A percentile compares a stretch with the other conserved stretches of the same genome.
phyloP scores from a whole-genome alignment of 2,329 filamentous ascomycete species.

The Sordariomycetes sp. region DNA sequence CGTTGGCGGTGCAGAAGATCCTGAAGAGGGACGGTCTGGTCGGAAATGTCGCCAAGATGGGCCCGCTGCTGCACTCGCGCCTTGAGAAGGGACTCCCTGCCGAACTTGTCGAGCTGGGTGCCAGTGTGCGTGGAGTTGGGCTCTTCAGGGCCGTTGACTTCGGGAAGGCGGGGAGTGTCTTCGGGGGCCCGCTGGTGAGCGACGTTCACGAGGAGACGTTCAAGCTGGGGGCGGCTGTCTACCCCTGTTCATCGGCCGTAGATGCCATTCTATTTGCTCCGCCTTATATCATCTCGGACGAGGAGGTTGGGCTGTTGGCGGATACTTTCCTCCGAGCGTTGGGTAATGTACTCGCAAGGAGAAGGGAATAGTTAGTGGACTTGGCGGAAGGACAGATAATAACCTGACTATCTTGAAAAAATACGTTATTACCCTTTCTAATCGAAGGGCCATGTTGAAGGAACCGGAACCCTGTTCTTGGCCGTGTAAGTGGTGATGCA shows the following conservation, averaged over 20 bases:
- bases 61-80: constrained; percentile 15
- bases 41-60: constrained; percentile 18
- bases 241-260: constrained; percentile 6
- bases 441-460: no score
- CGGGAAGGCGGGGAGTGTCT: constrained; percentile 10
- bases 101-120: constrained; percentile 20
- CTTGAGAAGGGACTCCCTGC: constrained; percentile 15
- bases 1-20: constrained; percentile 25
- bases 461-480: no score
- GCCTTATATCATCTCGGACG: constrained; percentile 7
- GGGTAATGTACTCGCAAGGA: background rate
- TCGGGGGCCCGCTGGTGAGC: constrained; percentile 2
- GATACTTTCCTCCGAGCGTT: constrained; percentile 3
- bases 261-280: constrained; percentile 8
- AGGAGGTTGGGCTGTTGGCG: constrained; percentile 5
- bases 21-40: constrained; percentile 21
- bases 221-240: constrained; percentile 7
- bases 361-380: background rate
- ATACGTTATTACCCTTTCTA: no score
- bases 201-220: constrained; percentile 7
- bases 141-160: constrained; percentile 38
- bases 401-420: no score
- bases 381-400: no score
- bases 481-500: no score
- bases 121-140: constrained; percentile 27